A percentile compares a stretch with the other conserved stretches of the same genome.
phyloP scores from a whole-genome alignment of 371 early-diverging fungal species.

The Synchytrium microbalum region DNA sequence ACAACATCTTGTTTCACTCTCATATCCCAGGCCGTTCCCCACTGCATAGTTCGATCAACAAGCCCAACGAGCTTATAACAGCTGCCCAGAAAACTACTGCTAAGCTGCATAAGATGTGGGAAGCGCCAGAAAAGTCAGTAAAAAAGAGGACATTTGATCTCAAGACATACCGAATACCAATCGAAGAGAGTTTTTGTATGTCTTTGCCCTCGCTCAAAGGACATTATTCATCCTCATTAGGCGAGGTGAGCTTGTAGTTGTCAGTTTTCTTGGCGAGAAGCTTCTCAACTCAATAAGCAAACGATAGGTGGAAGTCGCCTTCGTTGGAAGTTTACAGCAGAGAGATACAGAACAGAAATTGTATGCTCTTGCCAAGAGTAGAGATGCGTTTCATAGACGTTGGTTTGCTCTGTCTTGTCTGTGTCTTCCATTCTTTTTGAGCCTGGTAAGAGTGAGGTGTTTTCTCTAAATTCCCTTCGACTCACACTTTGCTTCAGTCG shows the following conservation, averaged over 20 bases:
- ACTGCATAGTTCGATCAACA: background rate
- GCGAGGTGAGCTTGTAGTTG: background rate
- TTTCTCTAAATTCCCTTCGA: background rate
- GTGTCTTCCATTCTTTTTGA: background rate
- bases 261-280: background rate
- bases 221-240: background rate
- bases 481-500: background rate
- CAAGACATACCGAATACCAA: background rate
- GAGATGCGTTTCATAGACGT: background rate
- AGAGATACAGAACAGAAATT: background rate
- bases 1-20: background rate
- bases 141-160: background rate
- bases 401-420: background rate
- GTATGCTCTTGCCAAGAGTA: background rate
- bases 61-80: background rate
- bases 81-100: background rate
- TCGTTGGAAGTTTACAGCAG: background rate
- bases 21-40: background rate
- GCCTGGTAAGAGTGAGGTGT: background rate
- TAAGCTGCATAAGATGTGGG: background rate
- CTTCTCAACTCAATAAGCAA: background rate
- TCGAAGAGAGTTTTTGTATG: background rate
- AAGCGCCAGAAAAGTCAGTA: background rate
- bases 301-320: background rate
- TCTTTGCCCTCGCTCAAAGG: background rate